Conservation (phyloP, 2,329 filamentous ascomycete species). For the Drechslera avenae region DNA sequence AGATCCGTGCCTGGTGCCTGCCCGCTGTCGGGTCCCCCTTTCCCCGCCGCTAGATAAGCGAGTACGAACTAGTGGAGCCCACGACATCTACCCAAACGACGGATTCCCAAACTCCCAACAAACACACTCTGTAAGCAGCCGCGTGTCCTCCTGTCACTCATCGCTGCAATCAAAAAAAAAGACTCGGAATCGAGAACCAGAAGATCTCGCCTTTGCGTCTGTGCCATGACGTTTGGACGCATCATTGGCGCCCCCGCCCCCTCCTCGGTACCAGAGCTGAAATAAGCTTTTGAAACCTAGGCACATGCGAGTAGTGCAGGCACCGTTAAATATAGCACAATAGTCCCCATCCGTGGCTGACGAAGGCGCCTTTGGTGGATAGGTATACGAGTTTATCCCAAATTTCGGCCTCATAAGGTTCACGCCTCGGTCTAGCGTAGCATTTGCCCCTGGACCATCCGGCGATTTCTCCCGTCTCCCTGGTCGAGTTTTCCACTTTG, state of each 20-base stretch:
- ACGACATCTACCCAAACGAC: background rate
- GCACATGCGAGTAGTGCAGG: conserved; percentile 4
- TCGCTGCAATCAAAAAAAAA: background rate
- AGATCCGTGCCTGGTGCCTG: background rate
- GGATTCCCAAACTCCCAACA: background rate
- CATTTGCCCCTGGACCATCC: background rate
- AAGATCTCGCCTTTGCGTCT: background rate
- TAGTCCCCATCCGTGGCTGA: background rate
- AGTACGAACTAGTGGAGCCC: background rate
- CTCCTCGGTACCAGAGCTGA: background rate
- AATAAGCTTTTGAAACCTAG: background rate
- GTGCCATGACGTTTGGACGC: conserved; percentile 6
- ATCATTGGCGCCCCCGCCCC: background rate
- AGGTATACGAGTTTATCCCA: conserved; percentile 2
- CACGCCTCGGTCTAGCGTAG: background rate
- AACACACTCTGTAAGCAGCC: no score
- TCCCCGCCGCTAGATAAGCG: background rate
- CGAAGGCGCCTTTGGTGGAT: background rate
- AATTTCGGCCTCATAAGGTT: background rate
- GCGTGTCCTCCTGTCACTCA: background rate
- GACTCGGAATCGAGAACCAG: background rate
- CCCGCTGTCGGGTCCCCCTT: background rate
- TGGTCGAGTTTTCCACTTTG: background rate
- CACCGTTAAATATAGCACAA: background rate
- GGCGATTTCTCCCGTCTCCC: conserved; percentile 3